Evolutionary conservation across 2,329 filamentous ascomycete species (phyloP).

Genomic region (Apiospora marii): DNA sequence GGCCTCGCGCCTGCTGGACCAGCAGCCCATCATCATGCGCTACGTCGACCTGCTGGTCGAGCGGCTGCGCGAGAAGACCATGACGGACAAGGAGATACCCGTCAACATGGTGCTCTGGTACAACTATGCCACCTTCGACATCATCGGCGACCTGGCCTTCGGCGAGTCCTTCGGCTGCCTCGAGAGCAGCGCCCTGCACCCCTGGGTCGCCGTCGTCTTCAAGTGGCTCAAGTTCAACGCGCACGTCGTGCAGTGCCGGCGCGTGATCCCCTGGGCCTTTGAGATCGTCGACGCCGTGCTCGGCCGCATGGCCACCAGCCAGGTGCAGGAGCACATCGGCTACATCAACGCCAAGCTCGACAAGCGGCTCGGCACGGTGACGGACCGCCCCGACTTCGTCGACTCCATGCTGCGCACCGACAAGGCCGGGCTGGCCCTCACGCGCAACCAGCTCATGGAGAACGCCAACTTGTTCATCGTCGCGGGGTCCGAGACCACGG

Average conservation of each 20-base stretch:
- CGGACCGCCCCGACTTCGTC: not conserved
- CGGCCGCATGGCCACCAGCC: not conserved
- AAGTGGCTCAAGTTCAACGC: not conserved
- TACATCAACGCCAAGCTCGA: not conserved
- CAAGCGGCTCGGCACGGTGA: not conserved
- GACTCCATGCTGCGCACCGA: slow-evolving; percentile 10
- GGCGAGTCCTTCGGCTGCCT: slow-evolving; percentile 33
- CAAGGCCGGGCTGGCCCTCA: slow-evolving; percentile 15
- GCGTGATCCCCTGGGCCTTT: not conserved
- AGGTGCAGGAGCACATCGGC: not conserved
- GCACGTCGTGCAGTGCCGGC: not conserved
- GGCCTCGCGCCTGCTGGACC: slow-evolving; percentile 32
- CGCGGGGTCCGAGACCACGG: slow-evolving; percentile 56
- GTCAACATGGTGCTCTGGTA: slow-evolving; percentile 30
- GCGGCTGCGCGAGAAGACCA: slow-evolving; percentile 25
- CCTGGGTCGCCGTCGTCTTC: slow-evolving; percentile 32
- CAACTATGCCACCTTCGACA: slow-evolving; percentile 35
- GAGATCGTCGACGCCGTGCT: not conserved
- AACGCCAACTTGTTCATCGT: slow-evolving; percentile 25
- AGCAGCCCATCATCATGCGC: slow-evolving; percentile 33
- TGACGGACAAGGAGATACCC: not conserved
- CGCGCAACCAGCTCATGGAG: slow-evolving; percentile 14
- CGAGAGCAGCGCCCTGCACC: slow-evolving; percentile 27
- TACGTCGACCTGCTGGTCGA: slow-evolving; percentile 34
- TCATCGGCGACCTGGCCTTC: slow-evolving; percentile 35